Evolutionary conservation across 2,329 filamentous ascomycete genomes (phyloP), one percentile per base, ranked within the genome.

Genomic region (Dactylellina sp.): DNA sequence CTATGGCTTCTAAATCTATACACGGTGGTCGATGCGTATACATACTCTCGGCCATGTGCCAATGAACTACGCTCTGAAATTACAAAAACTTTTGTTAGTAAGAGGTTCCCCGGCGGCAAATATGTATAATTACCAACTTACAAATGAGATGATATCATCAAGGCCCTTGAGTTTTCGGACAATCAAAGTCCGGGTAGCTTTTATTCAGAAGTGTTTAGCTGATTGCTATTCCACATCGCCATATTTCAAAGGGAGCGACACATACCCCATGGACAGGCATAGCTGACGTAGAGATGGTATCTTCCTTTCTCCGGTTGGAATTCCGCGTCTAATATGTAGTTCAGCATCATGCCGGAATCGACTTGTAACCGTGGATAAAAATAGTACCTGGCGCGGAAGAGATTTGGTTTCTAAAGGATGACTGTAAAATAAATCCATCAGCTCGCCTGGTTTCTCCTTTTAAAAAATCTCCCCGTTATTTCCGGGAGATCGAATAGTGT

Each of bases 221-320:
- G 20, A 28, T 7, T 12, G 14, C 24, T 11, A 25, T n/a, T 20
- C 16, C 22, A 16, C 16, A 37, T 7, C 6, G 46, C 28, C 12
- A 32, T 32, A 25, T 22, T 22, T 32, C 7, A 39, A 46, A n/a
- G 7, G 11, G 4, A n/a, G 28, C 28, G 24, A 2, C n/a, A 65
- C 60, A n/a, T 53, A 77, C 76, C 89, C 93, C 93, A 97, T 2
- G 93, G 93, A 82, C 93, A 97, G 5, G 93, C 93, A 82, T 96
- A 97, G 79, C 90, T 94, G 77, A 97, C 90, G 80, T 94, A 99
- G 78, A 99, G 88, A 82, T 99, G 95, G 81, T 99, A 99, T 64
- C 95, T 87, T 60, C 87, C 92, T 82, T 91, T 92, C 83, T 98
- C 94, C 0, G 92, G 87, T 3, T 92, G 91, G 78, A 93, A 97